Base-by-base conservation (phyloP, 1,284 basidiomycete species). In the Phellinidium pouzarii region DNA sequence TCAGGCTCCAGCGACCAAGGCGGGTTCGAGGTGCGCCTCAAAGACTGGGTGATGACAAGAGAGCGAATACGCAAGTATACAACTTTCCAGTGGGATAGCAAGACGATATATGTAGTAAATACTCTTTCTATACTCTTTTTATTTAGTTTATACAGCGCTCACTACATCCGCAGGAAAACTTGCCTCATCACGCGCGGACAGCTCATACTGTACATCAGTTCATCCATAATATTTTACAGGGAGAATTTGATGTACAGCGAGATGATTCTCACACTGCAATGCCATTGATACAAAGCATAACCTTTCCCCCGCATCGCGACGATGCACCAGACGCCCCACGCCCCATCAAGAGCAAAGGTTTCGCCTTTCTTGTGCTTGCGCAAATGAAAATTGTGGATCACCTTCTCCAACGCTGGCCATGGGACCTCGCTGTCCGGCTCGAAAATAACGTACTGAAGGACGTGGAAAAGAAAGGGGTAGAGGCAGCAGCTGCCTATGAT, bases 41-140 rank as follows among this genome's bases (percentile, higher is more conserved):
- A 72, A 53, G 71, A 76, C 52, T 75, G 74, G 70, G 52, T 58
- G 2, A 58, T 59, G 6, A 62, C 59, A 4, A 48, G 69, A 29
- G 58, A 62, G 14, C 57, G 62, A 14, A 61, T 65, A 9, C 61
- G 63, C 38, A 62, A 64, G 26, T 71, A 65, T 53, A 68, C 71
- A 14, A 71, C 71, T 54, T 62, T 63, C 12, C 71, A 78, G 19
- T 88, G 87, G 87, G 76, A 84, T 11, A 62, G 70, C 2, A 60
- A 74, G 49, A 86, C 81, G 0, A 59, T 85, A 2, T 90, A 90
- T 60, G 62, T 87, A 60, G 87, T 87, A 59, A 56, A 76, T 65
- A 59, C 40, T 9, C 14, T 17, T 20, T 23, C 23, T 22, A 4
- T n/a, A 25, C 25, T 38, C 31, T 11, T 34, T 7, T 34, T 34